Evolutionary conservation across 768 basidiomycete genomes (phyloP).

Genomic region (Phylloporus sp.): DNA sequence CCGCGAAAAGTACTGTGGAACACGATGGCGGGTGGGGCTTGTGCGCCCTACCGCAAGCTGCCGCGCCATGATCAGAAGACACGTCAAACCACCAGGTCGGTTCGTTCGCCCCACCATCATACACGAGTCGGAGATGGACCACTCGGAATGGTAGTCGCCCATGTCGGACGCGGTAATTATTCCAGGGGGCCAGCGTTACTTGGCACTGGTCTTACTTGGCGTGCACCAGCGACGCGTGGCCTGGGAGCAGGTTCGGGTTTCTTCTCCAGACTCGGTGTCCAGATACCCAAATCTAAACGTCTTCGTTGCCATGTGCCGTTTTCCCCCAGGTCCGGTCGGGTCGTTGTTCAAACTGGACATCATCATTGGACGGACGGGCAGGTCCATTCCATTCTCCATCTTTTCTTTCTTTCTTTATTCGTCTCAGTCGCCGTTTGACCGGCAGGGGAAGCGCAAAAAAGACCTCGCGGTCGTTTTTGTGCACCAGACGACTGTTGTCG

Average conservation of each 20-base stretch:
- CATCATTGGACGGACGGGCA: background rate
- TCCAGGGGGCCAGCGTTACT: background rate
- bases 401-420: background rate
- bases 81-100: background rate
- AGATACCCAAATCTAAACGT: background rate
- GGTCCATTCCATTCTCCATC: background rate
- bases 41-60: background rate
- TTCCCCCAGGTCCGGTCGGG: conserved; percentile 5
- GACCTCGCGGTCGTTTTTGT: background rate
- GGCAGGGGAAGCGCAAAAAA: no score
- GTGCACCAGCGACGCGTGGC: background rate
- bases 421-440: background rate
- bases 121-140: background rate
- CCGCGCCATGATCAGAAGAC: background rate
- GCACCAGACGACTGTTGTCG: background rate
- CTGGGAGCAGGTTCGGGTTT: background rate
- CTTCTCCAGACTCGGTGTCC: background rate
- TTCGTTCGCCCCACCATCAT: background rate
- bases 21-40: background rate
- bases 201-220: no score
- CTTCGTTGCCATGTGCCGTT: background rate
- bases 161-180: conserved; percentile 6
- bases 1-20: no score
- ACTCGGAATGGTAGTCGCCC: background rate
- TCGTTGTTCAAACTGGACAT: background rate